Base-by-base conservation (phyloP, 2,329 filamentous ascomycete species). In the Didymella sp. region DNA sequence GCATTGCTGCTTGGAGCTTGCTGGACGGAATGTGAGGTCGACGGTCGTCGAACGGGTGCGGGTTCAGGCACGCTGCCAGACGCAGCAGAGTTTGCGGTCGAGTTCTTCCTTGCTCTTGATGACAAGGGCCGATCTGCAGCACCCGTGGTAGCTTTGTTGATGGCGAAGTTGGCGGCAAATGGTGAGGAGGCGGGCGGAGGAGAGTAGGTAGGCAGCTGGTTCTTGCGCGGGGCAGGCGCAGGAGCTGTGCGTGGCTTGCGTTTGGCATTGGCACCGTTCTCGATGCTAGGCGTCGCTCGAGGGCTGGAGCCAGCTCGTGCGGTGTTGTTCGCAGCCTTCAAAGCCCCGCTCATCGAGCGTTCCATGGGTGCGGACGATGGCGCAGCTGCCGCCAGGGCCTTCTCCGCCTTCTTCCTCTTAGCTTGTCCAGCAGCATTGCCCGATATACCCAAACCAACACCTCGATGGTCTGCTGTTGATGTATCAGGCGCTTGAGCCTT, bases 351-450 rank as follows among this genome's bases (percentile, higher is more conserved):
- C 74, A 89, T 80, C n/a, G 88, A 86, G 58, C 89, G 86, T 69
- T 92, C 90, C 80, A 88, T 86, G 11, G 73, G 73, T 21, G 78
- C 74, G 15, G 78, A 78, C 31, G 71, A 75, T 15, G 60, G 55
- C 25, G 51, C 58, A n/a, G 66, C 66, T 43, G 73, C 77, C 13
- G 71, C 68, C 19, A 76, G 65, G 11, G 73, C 70, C 62, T 91
- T 91, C 67, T 96, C 92, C 2, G 91, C 87, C 77, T 93, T 96
- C 63, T 92, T 87, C 69, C 91, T 85, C 79, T 96, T 96, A 22
- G 83, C 80, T 2, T 77, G 76, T 25, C 84, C 82, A 19, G 81
- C 69, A 9, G 82, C 81, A 59, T 85, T 84, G 44, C 85, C 82
- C 22, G 66, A 66, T 56, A 91, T 89, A 37, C 89, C 89, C 31